phyloP scores from a whole-genome alignment of 75 land plant species.

The Pseudotsuga menziesii region DNA sequence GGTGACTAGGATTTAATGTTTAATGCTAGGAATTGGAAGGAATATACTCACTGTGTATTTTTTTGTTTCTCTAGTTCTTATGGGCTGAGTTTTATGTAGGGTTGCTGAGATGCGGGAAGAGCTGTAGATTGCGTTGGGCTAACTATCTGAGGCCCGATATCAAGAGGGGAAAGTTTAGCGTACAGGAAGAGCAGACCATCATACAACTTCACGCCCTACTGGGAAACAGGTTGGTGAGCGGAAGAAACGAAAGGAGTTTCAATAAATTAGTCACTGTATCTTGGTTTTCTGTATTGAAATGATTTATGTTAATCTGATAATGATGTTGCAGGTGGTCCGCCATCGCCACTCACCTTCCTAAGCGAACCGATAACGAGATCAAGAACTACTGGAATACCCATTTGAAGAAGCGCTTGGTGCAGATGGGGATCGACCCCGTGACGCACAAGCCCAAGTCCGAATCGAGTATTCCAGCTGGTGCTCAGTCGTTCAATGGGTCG shows the following conservation, averaged over 20 bases:
- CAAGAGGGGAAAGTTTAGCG: slow-evolving; percentile 18
- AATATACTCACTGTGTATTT: background rate
- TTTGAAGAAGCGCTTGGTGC: slow-evolving; percentile 56
- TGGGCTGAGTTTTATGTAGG: slow-evolving; percentile 11
- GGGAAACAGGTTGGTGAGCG: slow-evolving; percentile 13
- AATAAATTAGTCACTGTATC: no score
- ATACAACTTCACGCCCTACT: slow-evolving; percentile 19
- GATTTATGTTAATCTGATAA: background rate
- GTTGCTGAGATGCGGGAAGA: slow-evolving; percentile 21
- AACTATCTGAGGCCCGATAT: slow-evolving; percentile 24
- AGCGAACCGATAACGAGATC: slow-evolving; percentile 72
- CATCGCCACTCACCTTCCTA: slow-evolving; percentile 68
- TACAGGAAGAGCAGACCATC: slow-evolving; percentile 15
- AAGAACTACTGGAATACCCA: slow-evolving; percentile 85
- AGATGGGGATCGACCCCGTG: slow-evolving; percentile 76
- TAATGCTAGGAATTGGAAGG: background rate
- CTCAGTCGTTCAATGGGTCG: slow-evolving; percentile 13
- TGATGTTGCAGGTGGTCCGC: slow-evolving; percentile 62
- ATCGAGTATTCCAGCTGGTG: slow-evolving; percentile 10
- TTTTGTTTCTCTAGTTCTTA: no score
- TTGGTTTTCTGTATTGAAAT: background rate
- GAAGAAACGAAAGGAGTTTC: background rate
- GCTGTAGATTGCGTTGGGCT: slow-evolving; percentile 24
- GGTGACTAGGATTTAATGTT: background rate
- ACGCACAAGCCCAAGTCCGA: slow-evolving; percentile 59